Evolutionary conservation across 1,284 basidiomycete genomes (phyloP), one percentile per base, ranked within the genome.

Genomic region (Boletus mariae): DNA sequence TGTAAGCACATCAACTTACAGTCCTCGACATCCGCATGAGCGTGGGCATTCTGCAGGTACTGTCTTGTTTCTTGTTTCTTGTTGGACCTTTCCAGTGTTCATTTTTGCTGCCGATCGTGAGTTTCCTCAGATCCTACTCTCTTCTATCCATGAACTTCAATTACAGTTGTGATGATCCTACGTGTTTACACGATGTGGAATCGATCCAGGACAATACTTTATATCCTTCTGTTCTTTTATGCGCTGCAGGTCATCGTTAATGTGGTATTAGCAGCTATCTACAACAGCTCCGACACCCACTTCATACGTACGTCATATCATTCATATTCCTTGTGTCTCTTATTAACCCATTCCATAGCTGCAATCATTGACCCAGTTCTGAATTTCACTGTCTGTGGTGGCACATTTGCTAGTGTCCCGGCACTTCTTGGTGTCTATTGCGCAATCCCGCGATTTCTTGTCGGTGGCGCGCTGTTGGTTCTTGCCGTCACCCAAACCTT

Each of bases 61-160:
- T 5, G 25, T 8, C 1, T 4, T 45, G 5, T 31, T 25, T 32
- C 42, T 51, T 4, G 8, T 49, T 8, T 34, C 38, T 4, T 9
- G 2, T 0, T 59, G 58, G 50, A 1, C 35, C 25, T 59, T 44
- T 2, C 2, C 7, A 10, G 31, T 57, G 11, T 61, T 52, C 44
- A 34, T 34, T 23, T 34, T 11, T 45, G 44, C 44, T 23, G 44
- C 29, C 3, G 29, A 45, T 45, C 41, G 41, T 42, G 41, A 26
- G 41, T 26, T 3, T 15, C 25, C 26, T 20, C 20, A 20, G 20
- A 6, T 4, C n/a, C 12, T 3, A 25, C 12, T 9, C 26, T n/a
- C 11, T 5, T 34, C 15, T 8, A 8, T 15, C 15, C n/a, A 20
- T 20, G 20, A 1, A 46, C 20, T 13, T 3, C 8, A n/a, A 2